Percentiles rank a stretch among this genome's conserved stretches.
phyloP scores from a whole-genome alignment of 2,329 filamentous ascomycete species.

The Graphilbum sp. region DNA sequence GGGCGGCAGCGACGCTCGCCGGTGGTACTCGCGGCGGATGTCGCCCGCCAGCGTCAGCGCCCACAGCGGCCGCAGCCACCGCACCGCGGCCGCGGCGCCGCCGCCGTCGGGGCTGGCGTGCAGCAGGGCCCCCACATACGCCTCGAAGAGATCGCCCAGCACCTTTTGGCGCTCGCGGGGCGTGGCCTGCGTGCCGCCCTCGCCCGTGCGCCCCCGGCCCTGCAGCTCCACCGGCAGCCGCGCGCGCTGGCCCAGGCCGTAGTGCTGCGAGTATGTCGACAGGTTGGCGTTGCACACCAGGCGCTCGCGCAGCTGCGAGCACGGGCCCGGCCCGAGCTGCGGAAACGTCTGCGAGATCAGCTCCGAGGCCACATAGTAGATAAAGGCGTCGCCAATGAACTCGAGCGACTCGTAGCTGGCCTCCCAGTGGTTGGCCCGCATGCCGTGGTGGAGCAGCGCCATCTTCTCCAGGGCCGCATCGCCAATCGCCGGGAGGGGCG shows the following conservation, averaged over 20 bases:
- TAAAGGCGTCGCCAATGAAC: slow-evolving; percentile 72
- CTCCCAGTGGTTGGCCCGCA: slow-evolving; percentile 18
- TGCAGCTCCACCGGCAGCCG: slow-evolving; percentile 33
- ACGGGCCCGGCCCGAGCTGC: slow-evolving; percentile 46
- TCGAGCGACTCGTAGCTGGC: slow-evolving; percentile 68
- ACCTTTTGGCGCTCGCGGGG: slow-evolving; percentile 51
- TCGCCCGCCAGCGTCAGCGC: slow-evolving; percentile 41
- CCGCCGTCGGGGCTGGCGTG: slow-evolving; percentile 48
- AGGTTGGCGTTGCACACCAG: slow-evolving; percentile 72
- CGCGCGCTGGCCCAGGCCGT: slow-evolving; percentile 52
- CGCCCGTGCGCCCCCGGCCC: slow-evolving; percentile 13
- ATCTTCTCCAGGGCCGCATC: slow-evolving; percentile 42
- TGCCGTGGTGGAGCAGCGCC: slow-evolving; percentile 48
- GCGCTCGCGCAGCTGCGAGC: slow-evolving; percentile 60
- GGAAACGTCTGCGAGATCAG: slow-evolving; percentile 59
- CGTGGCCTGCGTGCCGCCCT: slow-evolving; percentile 21
- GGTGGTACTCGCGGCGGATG: slow-evolving; percentile 26
- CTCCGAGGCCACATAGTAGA: slow-evolving; percentile 55
- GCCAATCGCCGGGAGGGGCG: slow-evolving; percentile 43
- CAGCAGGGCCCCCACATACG: slow-evolving; percentile 69
- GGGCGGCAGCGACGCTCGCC: slow-evolving; percentile 6
- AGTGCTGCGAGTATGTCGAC: slow-evolving; percentile 49
- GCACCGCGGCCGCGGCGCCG: slow-evolving; percentile 43
- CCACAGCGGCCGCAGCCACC: slow-evolving; percentile 68
- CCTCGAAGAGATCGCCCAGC: slow-evolving; percentile 76